A percentile compares a stretch with the other conserved stretches of the same genome.
These are phyloP conservation scores for Talaromyces verruculosus DNA, from an alignment of 2,329 filamentous ascomycete species.

Conservation along the genomic window DNA sequence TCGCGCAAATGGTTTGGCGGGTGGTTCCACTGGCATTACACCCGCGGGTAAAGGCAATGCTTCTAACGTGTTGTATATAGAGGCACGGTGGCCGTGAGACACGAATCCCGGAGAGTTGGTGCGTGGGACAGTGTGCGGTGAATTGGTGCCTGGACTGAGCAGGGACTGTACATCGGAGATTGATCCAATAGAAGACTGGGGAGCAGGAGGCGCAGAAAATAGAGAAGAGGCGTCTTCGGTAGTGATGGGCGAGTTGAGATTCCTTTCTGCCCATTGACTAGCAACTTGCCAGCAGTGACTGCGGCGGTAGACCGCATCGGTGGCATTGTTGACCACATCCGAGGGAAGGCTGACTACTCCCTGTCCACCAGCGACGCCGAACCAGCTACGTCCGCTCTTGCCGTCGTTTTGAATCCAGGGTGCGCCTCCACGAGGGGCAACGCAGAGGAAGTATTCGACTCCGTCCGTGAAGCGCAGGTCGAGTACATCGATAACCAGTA, in stretches of 20 bases:
- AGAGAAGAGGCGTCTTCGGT: constrained; percentile 41
- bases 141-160: constrained; percentile 34
- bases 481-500: constrained; percentile 52
- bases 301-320: constrained; percentile 66
- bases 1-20: constrained; percentile 40
- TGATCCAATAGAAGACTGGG: constrained; percentile 40
- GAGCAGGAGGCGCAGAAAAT: constrained; percentile 39
- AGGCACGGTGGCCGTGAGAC: constrained; percentile 42
- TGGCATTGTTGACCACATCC: constrained; percentile 64
- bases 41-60: constrained; percentile 46
- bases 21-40: constrained; percentile 43
- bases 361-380: constrained; percentile 60
- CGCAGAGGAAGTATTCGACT: constrained; percentile 53
- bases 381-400: constrained; percentile 49
- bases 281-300: constrained; percentile 69
- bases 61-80: constrained; percentile 48
- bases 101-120: constrained; percentile 34
- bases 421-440: constrained; percentile 49
- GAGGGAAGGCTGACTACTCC: constrained; percentile 62
- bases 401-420: constrained; percentile 51
- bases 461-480: constrained; percentile 46
- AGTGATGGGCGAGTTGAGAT: constrained; percentile 34
- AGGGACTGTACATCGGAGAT: constrained; percentile 32
- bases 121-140: constrained; percentile 38
- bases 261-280: constrained; percentile 58